phyloP scores from a whole-genome alignment of 1,284 basidiomycete genomes.

The Exsudoporus floridanus region DNA sequence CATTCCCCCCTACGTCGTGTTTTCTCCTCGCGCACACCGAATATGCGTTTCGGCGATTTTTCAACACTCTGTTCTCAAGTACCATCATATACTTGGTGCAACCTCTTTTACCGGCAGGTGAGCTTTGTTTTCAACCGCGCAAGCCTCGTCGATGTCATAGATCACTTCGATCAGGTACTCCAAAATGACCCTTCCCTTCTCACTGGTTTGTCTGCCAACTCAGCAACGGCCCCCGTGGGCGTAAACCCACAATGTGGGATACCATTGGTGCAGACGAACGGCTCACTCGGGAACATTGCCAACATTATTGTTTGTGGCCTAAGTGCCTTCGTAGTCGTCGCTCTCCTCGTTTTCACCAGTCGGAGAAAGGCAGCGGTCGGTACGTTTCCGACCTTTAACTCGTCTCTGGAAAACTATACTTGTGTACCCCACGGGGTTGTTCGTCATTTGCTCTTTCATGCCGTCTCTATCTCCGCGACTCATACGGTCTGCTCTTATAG shows the following conservation, averaged over 20 bases:
- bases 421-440: not conserved
- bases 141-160: slow-evolving; percentile 4
- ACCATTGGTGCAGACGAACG: slow-evolving; percentile 44
- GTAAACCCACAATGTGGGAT: slow-evolving; percentile 60
- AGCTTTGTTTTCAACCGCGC: slow-evolving; percentile 1
- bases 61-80: slow-evolving; percentile 52
- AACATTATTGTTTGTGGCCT: slow-evolving; percentile 68
- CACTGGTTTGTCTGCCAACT: slow-evolving; percentile 39
- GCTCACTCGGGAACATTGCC: slow-evolving; percentile 69
- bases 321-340: slow-evolving; percentile 51
- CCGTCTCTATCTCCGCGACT: slow-evolving; percentile 2
- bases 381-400: slow-evolving; percentile 14
- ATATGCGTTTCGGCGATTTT: slow-evolving; percentile 64
- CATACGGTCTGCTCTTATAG: slow-evolving; percentile 36
- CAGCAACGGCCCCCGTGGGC: slow-evolving; percentile 53
- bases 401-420: not conserved
- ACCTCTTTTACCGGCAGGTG: slow-evolving; percentile 68
- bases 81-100: slow-evolving; percentile 71
- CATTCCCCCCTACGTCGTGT: not conserved
- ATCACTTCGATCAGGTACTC: slow-evolving; percentile 34
- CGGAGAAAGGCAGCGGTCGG: slow-evolving; percentile 49
- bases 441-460: not conserved
- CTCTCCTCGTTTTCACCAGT: slow-evolving; percentile 46
- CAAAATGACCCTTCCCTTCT: slow-evolving; percentile 37
- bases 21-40: not conserved